Evolutionary conservation across 2,329 filamentous ascomycete genomes (phyloP).

Genomic region (Fusarium sublunatum): DNA sequence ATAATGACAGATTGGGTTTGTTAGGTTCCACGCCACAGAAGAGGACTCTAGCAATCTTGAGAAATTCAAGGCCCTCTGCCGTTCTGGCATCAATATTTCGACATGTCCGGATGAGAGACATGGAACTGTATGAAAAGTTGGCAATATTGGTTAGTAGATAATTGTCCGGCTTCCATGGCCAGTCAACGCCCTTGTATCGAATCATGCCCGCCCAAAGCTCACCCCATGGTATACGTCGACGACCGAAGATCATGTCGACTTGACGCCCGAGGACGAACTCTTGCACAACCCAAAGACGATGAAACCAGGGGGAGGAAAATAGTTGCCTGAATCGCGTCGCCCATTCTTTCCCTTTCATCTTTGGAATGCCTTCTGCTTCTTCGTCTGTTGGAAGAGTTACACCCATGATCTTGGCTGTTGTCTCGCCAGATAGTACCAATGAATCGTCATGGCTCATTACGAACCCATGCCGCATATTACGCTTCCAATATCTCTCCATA

Average conservation of each 20-base stretch:
- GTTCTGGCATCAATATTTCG: not conserved
- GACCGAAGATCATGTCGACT: constrained; percentile 11
- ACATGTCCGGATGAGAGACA: not conserved
- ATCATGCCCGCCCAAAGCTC: not conserved
- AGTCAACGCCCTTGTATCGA: not conserved
- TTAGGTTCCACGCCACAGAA: fast-evolving
- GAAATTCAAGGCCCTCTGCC: not conserved
- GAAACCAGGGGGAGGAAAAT: constrained; percentile 11
- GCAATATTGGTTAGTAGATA: fast-evolving
- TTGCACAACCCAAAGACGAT: constrained; percentile 22
- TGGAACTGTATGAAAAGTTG: not conserved
- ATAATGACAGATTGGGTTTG: not conserved
- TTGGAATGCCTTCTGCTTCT: not conserved
- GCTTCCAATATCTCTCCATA: constrained; percentile 13
- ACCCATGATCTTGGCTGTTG: not conserved
- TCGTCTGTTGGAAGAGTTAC: not conserved
- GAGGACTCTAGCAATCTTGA: fast-evolving
- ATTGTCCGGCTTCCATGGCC: not conserved
- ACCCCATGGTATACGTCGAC: constrained; percentile 2
- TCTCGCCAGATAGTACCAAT: not conserved
- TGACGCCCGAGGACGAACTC: constrained; percentile 22
- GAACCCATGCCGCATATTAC: constrained; percentile 1
- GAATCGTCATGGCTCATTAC: not conserved
- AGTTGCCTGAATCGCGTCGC: not conserved
- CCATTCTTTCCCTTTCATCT: not conserved